These are phyloP conservation scores for Exophiala xenobiotica DNA, from an alignment of 2,329 filamentous ascomycete genomes.

Conservation along the genomic window DNA sequence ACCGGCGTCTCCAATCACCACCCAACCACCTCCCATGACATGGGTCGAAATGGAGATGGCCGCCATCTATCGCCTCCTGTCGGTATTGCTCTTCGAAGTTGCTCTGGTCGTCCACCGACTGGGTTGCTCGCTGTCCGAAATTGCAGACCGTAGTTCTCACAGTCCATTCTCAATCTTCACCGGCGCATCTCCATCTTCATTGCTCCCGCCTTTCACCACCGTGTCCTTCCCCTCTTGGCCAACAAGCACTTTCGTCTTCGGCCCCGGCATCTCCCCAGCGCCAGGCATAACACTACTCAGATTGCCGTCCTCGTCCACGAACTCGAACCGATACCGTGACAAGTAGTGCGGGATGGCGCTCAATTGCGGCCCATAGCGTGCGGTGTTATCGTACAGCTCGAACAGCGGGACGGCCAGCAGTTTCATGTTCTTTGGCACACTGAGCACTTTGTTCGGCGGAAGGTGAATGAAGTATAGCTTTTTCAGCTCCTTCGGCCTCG, in stretches of 20 bases:
- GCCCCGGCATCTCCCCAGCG: slow-evolving; percentile 17
- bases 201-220: neutral
- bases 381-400: slow-evolving; percentile 97
- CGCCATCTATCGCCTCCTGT: no score
- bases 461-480: slow-evolving; percentile 97
- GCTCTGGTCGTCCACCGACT: no score
- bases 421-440: slow-evolving; percentile 99
- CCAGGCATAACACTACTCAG: slow-evolving; percentile 83
- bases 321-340: slow-evolving; percentile 95
- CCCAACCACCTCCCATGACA: no score
- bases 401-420: slow-evolving; percentile 94
- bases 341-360: slow-evolving; percentile 94
- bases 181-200: slow-evolving; percentile 3
- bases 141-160: no score
- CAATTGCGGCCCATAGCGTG: slow-evolving; percentile 89
- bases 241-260: slow-evolving; percentile 18
- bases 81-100: no score
- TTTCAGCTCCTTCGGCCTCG: slow-evolving; percentile 96
- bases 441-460: slow-evolving; percentile 87
- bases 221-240: slow-evolving; percentile 4
- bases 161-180: slow-evolving; percentile 21
- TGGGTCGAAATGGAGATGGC: no score
- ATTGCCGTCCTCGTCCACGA: slow-evolving; percentile 88
- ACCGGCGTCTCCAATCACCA: no score
- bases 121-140: no score